Percentiles rank a stretch among this genome's conserved stretches.
Evolutionary conservation across 2,329 filamentous ascomycete species (phyloP).

Genomic region (Neonectria hederae): DNA sequence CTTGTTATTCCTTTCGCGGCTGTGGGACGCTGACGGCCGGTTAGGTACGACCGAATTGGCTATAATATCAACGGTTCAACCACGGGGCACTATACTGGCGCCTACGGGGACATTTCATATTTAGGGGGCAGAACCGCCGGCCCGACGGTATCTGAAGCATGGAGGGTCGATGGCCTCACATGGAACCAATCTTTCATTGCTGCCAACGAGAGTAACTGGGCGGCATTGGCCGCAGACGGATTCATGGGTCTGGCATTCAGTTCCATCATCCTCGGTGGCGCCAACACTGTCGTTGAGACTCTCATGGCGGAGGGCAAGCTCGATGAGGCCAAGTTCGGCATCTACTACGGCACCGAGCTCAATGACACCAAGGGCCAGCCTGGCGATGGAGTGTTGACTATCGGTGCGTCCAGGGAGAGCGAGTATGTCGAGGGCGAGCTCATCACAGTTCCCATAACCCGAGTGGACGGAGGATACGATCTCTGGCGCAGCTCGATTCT

Average conservation of each 20-base stretch:
- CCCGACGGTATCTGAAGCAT: conserved; percentile 39
- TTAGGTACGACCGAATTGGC: conserved; percentile 40
- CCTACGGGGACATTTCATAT: conserved; percentile 41
- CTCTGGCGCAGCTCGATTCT: conserved; percentile 44
- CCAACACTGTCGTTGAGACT: conserved; percentile 47
- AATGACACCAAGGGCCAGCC: conserved; percentile 22
- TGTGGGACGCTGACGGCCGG: neutral
- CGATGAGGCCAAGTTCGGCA: conserved; percentile 45
- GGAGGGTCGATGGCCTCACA: conserved; percentile 28
- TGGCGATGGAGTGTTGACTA: conserved; percentile 43
- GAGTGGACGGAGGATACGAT: conserved; percentile 36
- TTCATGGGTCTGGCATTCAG: conserved; percentile 49
- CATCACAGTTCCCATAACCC: conserved; percentile 32
- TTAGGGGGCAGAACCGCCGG: conserved; percentile 45
- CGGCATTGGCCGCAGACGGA: conserved; percentile 44
- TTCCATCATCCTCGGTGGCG: conserved; percentile 44
- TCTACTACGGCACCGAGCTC: conserved; percentile 43
- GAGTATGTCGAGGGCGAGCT: conserved; percentile 42
- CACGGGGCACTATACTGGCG: conserved; percentile 36
- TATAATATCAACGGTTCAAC: conserved; percentile 43
- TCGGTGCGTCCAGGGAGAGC: conserved; percentile 46
- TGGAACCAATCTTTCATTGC: conserved; percentile 48
- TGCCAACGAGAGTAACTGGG: conserved; percentile 44
- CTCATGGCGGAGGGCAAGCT: conserved; percentile 42
- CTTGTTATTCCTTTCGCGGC: neutral